These are phyloP conservation scores for Cytospora piceae DNA, from an alignment of 2,329 filamentous ascomycete species.

Conservation along the genomic window DNA sequence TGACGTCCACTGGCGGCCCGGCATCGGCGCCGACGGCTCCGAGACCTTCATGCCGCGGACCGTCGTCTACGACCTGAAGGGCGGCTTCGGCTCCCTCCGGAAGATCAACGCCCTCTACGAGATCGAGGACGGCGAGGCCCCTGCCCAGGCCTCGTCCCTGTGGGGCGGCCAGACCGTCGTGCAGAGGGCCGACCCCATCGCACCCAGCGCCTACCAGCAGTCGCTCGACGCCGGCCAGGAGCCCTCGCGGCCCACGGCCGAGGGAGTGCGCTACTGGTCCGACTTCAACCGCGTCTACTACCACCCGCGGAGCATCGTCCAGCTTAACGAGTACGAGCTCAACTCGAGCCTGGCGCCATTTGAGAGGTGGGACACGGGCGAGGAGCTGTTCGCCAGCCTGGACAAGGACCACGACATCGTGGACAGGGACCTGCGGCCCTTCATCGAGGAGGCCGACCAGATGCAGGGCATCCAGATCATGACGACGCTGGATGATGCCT, in stretches of 20 bases:
- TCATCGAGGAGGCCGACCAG: conserved; percentile 90
- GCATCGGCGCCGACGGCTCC: conserved; percentile 77
- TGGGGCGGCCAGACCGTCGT: conserved; percentile 65
- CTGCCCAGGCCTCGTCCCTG: conserved; percentile 38
- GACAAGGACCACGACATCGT: conserved; percentile 84
- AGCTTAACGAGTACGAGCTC: conserved; percentile 85
- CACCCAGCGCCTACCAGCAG: conserved; percentile 75
- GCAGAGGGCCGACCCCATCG: conserved; percentile 69
- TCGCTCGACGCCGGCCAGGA: conserved; percentile 73
- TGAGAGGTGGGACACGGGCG: conserved; percentile 73
- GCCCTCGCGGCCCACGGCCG: conserved; percentile 66
- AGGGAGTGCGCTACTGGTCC: conserved; percentile 90
- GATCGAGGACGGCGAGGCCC: conserved; percentile 40
- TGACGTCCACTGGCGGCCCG: conserved; percentile 86
- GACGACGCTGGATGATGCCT: conserved; percentile 73
- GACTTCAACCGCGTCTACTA: conserved; percentile 92
- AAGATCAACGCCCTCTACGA: conserved; percentile 91
- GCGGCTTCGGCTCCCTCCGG: conserved; percentile 84
- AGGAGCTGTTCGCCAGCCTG: conserved; percentile 72
- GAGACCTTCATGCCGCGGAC: conserved; percentile 94
- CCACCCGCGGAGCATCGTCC: conserved; percentile 84
- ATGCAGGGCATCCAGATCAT: conserved; percentile 86
- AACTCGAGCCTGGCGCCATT: conserved; percentile 81
- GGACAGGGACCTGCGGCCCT: conserved; percentile 86
- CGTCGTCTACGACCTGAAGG: conserved; percentile 93